Conservation (phyloP, 2,329 filamentous ascomycete species). For the Epichloe typhina region DNA sequence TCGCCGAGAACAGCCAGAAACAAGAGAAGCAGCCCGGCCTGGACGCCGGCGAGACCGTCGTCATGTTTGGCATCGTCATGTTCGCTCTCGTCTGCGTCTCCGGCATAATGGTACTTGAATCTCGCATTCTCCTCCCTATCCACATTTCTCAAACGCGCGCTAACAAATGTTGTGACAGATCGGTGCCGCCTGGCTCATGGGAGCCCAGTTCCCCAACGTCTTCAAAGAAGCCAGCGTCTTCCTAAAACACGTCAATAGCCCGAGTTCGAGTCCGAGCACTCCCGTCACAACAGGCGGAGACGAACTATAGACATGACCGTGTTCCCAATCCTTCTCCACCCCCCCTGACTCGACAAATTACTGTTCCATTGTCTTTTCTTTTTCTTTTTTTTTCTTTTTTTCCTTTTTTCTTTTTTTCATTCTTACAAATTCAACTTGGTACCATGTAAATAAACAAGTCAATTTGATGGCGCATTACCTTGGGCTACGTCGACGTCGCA, state of each 20-base stretch:
- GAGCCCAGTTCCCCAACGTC: conserved; percentile 61
- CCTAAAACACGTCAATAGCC: conserved; percentile 9
- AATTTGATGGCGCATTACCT: not conserved
- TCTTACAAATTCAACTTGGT: not conserved
- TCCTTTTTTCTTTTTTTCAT: no score
- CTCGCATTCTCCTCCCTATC: not conserved
- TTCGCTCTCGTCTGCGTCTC: conserved; percentile 59
- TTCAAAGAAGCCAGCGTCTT: conserved; percentile 15
- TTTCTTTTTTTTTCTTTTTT: not conserved
- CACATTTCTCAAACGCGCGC: not conserved
- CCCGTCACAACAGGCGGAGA: conserved; percentile 18
- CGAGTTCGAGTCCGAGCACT: conserved; percentile 6
- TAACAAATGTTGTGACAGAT: conserved; percentile 37
- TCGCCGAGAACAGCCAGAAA: conserved; percentile 25
- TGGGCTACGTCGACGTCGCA: not conserved
- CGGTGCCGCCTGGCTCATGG: conserved; percentile 62
- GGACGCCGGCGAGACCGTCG: conserved; percentile 45
- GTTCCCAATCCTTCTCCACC: not conserved
- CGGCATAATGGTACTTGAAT: conserved; percentile 60
- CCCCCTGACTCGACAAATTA: not conserved
- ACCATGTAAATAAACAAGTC: not conserved
- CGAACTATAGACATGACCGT: conserved; percentile 18
- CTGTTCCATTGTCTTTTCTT: not conserved
- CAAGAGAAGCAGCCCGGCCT: conserved; percentile 30
- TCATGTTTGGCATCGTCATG: conserved; percentile 55